A percentile compares a stretch with the other conserved stretches of the same genome.
Evolutionary conservation across 352 stramenopile species (phyloP).

Genomic region (Pythium folliculosum): DNA sequence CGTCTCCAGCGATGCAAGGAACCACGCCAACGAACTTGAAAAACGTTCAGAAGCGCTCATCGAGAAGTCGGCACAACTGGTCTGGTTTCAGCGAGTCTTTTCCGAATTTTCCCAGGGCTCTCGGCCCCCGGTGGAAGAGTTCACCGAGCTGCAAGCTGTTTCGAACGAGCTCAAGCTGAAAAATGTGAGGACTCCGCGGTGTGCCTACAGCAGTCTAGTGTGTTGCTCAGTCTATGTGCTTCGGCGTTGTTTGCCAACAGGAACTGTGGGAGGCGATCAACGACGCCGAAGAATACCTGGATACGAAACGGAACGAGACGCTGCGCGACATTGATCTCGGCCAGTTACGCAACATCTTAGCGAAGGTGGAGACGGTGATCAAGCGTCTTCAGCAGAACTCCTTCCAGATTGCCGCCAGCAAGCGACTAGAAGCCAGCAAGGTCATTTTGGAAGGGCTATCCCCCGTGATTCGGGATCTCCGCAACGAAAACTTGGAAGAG

Average conservation of each 20-base stretch:
- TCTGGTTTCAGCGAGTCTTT: constrained; percentile 46
- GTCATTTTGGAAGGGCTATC: constrained; percentile 46
- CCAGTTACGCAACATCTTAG: constrained; percentile 36
- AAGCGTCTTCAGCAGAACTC: constrained; percentile 25
- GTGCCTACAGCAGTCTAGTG: neutral
- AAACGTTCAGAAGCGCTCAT: constrained; percentile 33
- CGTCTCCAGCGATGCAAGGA: constrained; percentile 35
- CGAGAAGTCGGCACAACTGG: constrained; percentile 31
- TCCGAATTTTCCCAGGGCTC: constrained; percentile 36
- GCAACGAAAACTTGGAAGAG: constrained; percentile 56
- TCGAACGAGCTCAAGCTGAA: constrained; percentile 52
- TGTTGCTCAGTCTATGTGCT: neutral
- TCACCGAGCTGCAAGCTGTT: constrained; percentile 38
- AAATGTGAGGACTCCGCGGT: constrained; percentile 21
- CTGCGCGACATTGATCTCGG: constrained; percentile 47
- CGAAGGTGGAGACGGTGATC: constrained; percentile 29
- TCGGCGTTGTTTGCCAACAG: constrained; percentile 10
- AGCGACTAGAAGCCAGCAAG: constrained; percentile 43
- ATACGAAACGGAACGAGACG: constrained; percentile 34
- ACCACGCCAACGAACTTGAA: constrained; percentile 31
- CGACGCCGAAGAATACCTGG: constrained; percentile 47
- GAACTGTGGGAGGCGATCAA: constrained; percentile 64
- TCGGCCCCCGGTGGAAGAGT: constrained; percentile 35
- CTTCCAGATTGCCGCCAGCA: constrained; percentile 31
- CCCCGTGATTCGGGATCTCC: constrained; percentile 59